These are phyloP conservation scores for Boletellus deceptivus DNA, from an alignment of 1,284 basidiomycete genomes.

Conservation along the genomic window DNA sequence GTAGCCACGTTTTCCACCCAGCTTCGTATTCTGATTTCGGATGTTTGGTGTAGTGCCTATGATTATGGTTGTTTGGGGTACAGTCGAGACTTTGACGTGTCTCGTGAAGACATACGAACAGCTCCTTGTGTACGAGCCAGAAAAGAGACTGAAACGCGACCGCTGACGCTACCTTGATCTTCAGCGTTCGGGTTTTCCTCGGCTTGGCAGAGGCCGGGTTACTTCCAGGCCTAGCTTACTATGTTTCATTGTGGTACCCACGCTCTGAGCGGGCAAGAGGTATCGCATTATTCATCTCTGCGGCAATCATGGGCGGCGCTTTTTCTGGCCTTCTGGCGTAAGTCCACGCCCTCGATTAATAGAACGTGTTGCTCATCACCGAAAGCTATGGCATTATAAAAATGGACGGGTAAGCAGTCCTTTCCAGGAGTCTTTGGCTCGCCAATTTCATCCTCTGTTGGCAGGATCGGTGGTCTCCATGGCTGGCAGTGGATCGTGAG, in stretches of 20 bases:
- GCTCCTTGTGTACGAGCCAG: conserved; percentile 21
- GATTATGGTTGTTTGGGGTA: conserved; percentile 46
- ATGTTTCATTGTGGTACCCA: conserved; percentile 6
- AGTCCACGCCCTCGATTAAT: neutral
- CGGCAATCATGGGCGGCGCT: conserved; percentile 1
- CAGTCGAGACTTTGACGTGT: conserved; percentile 38
- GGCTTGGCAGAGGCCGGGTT: conserved; percentile 5
- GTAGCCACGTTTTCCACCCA: conserved; percentile 1
- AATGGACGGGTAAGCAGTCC: conserved; percentile 4
- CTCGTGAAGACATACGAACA: conserved; percentile 28
- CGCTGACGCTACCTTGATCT: neutral
- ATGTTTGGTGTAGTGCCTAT: conserved; percentile 34
- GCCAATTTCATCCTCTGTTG: neutral
- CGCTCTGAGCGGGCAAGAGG: conserved; percentile 3
- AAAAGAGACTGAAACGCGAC: neutral
- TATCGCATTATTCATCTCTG: conserved; percentile 1
- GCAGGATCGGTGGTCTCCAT: conserved; percentile 32
- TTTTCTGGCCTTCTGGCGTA: conserved; percentile 2
- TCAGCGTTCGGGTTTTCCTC: conserved; percentile 40
- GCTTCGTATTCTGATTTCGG: neutral
- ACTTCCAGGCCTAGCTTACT: conserved; percentile 1
- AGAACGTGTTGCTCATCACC: neutral
- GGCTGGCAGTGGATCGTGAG: conserved; percentile 47
- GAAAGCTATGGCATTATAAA: conserved; percentile 1
- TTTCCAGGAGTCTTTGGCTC: neutral